These are phyloP conservation scores for Entomortierella lignicola DNA, from an alignment of 192 early-diverging fungal species.

Conservation along the genomic window DNA sequence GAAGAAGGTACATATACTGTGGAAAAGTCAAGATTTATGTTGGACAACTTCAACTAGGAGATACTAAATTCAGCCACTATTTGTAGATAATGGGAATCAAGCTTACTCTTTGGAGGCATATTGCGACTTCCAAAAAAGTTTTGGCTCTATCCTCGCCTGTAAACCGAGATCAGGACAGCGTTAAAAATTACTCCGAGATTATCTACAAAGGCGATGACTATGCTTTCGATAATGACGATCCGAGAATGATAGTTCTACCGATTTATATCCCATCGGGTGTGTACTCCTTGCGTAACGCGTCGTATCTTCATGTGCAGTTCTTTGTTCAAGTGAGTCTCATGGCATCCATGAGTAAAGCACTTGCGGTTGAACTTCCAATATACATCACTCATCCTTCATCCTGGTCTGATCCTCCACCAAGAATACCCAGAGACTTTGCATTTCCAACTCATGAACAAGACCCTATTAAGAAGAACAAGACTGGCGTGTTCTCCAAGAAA, in stretches of 20 bases:
- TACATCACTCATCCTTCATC: conserved; percentile 51
- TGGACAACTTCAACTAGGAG: too few species aligned
- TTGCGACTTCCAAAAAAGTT: conserved; percentile 8
- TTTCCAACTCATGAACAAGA: conserved; percentile 46
- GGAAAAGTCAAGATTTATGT: not conserved
- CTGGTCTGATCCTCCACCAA: conserved; percentile 50
- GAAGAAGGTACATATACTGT: conserved; percentile 27
- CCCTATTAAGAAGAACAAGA: conserved; percentile 44
- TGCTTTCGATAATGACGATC: conserved; percentile 40
- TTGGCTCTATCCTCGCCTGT: not conserved
- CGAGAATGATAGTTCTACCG: conserved; percentile 31
- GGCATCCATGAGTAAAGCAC: conserved; percentile 45
- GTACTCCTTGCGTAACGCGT: conserved; percentile 43
- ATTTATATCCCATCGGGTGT: conserved; percentile 48
- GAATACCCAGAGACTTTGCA: conserved; percentile 38
- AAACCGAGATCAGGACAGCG: conserved; percentile 33
- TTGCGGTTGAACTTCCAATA: conserved; percentile 40
- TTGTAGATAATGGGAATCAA: conserved; percentile 53
- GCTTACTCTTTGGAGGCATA: conserved; percentile 44
- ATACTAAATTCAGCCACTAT: too few species aligned
- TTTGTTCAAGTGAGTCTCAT: conserved; percentile 50
- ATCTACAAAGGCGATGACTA: conserved; percentile 53
- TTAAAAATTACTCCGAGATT: conserved; percentile 51
- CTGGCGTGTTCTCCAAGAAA: conserved; percentile 43
- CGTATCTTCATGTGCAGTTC: conserved; percentile 36